Conservation (phyloP, 2,329 filamentous ascomycete genomes). For the Fusarium devonianum region DNA sequence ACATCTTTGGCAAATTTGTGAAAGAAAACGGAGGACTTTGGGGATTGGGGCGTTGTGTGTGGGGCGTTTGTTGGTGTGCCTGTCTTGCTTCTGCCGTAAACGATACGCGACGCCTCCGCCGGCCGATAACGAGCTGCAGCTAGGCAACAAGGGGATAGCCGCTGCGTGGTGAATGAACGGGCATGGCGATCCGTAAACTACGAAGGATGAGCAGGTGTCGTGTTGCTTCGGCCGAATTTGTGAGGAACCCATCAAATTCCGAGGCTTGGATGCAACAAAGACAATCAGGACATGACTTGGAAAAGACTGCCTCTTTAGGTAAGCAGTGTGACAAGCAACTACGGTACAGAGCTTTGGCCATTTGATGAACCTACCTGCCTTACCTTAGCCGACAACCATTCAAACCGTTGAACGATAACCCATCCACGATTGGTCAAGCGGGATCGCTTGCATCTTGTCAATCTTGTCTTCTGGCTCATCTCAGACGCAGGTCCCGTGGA, state of each 20-base stretch:
- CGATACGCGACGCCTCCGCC: conserved; percentile 28
- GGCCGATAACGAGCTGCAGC: conserved; percentile 38
- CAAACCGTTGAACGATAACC: no score
- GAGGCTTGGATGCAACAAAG: conserved; percentile 29
- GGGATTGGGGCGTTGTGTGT: not conserved
- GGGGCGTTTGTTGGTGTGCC: conserved; percentile 17
- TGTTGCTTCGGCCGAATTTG: conserved; percentile 16
- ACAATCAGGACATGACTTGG: no score
- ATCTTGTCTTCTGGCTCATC: conserved; percentile 30
- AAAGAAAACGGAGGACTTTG: conserved; percentile 12
- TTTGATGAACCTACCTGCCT: no score
- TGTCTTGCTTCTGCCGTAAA: conserved; percentile 14
- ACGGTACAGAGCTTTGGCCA: no score
- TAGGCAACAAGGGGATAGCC: conserved; percentile 29
- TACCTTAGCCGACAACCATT: no score
- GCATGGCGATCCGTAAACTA: conserved; percentile 27
- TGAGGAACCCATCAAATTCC: not conserved
- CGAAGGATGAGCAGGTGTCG: conserved; percentile 20
- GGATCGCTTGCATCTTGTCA: no score
- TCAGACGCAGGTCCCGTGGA: conserved; percentile 36
- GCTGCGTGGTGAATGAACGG: conserved; percentile 28
- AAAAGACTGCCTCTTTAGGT: no score
- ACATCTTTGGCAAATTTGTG: conserved; percentile 1
- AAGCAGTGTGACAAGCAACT: no score
- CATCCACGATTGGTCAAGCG: no score